Evolutionary conservation across 805 yeast species (phyloP).

Genomic region (Yarrowia sp.): DNA sequence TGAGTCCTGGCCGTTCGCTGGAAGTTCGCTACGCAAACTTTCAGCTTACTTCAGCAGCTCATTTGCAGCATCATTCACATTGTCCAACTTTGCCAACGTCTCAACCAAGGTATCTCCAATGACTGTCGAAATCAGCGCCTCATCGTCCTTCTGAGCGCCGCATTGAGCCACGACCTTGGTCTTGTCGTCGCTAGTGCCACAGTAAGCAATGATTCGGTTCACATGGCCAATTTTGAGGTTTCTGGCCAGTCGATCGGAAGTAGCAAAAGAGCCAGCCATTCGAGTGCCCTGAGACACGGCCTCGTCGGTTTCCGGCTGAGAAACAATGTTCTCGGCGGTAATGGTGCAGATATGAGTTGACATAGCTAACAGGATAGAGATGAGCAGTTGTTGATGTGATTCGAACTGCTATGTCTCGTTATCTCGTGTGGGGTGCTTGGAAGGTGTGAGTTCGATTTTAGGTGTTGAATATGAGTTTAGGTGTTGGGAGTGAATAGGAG

Average conservation of each 20-base stretch:
- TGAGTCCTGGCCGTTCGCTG: too few species aligned
- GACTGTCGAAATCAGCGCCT: constrained; percentile 21
- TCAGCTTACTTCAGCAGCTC: background rate
- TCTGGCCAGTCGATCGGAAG: constrained; percentile 25
- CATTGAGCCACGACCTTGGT: constrained; percentile 12
- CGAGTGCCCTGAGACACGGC: constrained; percentile 32
- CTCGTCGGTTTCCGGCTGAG: constrained; percentile 36
- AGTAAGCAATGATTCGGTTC: constrained; percentile 29
- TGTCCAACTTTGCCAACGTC: constrained; percentile 24
- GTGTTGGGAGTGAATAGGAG: background rate
- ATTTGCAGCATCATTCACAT: constrained; percentile 16
- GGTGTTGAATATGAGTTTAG: background rate
- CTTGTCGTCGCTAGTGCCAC: constrained; percentile 3
- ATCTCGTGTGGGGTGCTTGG: background rate
- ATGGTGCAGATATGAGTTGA: constrained; percentile 18
- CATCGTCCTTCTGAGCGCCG: constrained; percentile 32
- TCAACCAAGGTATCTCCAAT: constrained; percentile 9
- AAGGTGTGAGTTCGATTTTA: constrained; percentile 1
- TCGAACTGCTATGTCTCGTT: background rate
- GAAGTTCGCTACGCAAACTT: too few species aligned
- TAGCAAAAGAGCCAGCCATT: constrained; percentile 24
- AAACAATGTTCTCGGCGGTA: constrained; percentile 22
- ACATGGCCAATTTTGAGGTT: constrained; percentile 37
- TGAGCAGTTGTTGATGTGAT: background rate
- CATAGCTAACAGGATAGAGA: background rate